Conservation (phyloP, 495 filamentous ascomycete genomes). For the Penicillium fimorum region DNA sequence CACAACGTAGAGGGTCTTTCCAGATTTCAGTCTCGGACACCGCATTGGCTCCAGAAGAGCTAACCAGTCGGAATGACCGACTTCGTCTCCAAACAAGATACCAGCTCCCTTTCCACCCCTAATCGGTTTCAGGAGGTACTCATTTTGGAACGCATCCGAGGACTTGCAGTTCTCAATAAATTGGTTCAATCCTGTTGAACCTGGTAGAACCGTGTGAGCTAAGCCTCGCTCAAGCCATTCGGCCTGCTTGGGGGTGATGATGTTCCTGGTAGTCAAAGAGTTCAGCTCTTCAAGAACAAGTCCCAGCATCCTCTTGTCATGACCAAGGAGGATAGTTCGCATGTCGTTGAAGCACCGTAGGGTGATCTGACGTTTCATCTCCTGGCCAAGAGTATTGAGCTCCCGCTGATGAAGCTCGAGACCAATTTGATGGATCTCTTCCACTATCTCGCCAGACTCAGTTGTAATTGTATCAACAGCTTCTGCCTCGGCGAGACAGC, state of each 20-base stretch:
- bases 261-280: slow-evolving; percentile 19
- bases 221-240: slow-evolving; percentile 18
- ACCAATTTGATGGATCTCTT: slow-evolving; percentile 39
- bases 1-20: not conserved
- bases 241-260: slow-evolving; percentile 30
- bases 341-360: slow-evolving; percentile 36
- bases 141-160: slow-evolving; percentile 13
- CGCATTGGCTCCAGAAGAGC: not conserved
- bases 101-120: slow-evolving; percentile 32
- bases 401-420: slow-evolving; percentile 47
- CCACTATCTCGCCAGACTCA: slow-evolving; percentile 25
- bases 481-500: slow-evolving; percentile 14
- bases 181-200: slow-evolving; percentile 4
- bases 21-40: not conserved
- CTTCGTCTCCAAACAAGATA: slow-evolving; percentile 57
- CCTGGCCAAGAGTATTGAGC: slow-evolving; percentile 24
- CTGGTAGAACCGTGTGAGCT: slow-evolving; percentile 13
- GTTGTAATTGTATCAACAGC: not conserved
- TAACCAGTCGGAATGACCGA: slow-evolving; percentile 63
- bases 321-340: slow-evolving; percentile 35
- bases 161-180: not conserved
- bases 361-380: slow-evolving; percentile 25
- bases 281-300: slow-evolving; percentile 34
- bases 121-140: slow-evolving; percentile 36
- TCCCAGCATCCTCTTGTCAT: slow-evolving; percentile 43